Percentiles rank a stretch among this genome's conserved stretches.
Evolutionary conservation across 805 yeast genomes (phyloP).

Genomic region (Blastobotrys americana): DNA sequence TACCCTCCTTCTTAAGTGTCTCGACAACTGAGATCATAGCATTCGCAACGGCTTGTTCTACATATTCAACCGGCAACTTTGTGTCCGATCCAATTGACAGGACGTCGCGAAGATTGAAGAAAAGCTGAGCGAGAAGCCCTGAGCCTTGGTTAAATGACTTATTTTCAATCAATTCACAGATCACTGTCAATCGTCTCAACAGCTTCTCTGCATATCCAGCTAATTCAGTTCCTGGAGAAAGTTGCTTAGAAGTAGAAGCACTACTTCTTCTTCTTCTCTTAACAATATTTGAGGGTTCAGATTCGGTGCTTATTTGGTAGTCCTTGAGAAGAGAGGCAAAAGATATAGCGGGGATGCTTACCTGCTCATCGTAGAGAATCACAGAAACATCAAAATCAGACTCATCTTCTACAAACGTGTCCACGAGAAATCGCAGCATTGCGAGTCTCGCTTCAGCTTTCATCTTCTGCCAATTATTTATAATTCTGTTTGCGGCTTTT

Average conservation of each 20-base stretch:
- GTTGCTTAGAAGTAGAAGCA: slow-evolving; percentile 62
- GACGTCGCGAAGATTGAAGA: slow-evolving; percentile 34
- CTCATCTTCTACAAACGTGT: slow-evolving; percentile 40
- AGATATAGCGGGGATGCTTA: slow-evolving; percentile 50
- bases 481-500: slow-evolving; percentile 44
- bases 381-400: slow-evolving; percentile 38
- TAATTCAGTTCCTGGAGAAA: slow-evolving; percentile 45
- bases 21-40: slow-evolving; percentile 70
- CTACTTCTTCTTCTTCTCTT: slow-evolving; percentile 66
- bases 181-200: slow-evolving; percentile 65
- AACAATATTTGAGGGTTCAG: slow-evolving; percentile 33
- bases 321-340: slow-evolving; percentile 54
- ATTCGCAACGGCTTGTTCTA: slow-evolving; percentile 84
- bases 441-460: slow-evolving; percentile 51
- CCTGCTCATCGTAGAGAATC: slow-evolving; percentile 39
- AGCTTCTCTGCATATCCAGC: slow-evolving; percentile 71
- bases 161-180: slow-evolving; percentile 72
- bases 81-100: slow-evolving; percentile 78
- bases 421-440: slow-evolving; percentile 54
- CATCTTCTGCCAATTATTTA: slow-evolving; percentile 49
- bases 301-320: slow-evolving; percentile 45
- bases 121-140: slow-evolving; percentile 28
- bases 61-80: slow-evolving; percentile 79
- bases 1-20: slow-evolving; percentile 38
- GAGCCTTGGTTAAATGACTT: slow-evolving; percentile 25